Conservation (phyloP, 495 filamentous ascomycete species). For the Massariosphaeria phaeospora region DNA sequence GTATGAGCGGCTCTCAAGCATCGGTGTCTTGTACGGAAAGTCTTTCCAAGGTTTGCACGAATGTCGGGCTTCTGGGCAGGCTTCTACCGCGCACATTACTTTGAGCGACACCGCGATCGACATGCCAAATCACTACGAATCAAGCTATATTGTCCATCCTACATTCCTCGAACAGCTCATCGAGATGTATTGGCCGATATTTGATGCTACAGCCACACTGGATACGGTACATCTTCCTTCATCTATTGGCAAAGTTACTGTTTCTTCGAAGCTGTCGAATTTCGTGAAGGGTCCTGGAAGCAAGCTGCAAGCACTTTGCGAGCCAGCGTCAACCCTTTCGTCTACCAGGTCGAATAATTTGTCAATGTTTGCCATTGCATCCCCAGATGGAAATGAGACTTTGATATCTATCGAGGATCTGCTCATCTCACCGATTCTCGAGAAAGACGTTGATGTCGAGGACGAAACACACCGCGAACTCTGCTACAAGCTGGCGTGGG, state of each 20-base stretch:
- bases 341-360: slow-evolving; percentile 3
- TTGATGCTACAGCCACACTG: not conserved
- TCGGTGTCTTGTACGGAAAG: slow-evolving; percentile 12
- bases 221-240: slow-evolving; percentile 10
- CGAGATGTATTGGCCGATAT: slow-evolving; percentile 21
- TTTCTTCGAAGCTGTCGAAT: slow-evolving; percentile 5
- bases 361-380: slow-evolving; percentile 17
- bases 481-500: slow-evolving; percentile 21
- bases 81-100: slow-evolving; percentile 2
- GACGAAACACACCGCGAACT: slow-evolving; percentile 1
- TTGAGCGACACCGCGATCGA: slow-evolving; percentile 8
- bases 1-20: slow-evolving; percentile 1
- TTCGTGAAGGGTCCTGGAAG: not conserved
- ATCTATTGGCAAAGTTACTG: slow-evolving; percentile 13
- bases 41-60: slow-evolving; percentile 17
- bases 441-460: not conserved
- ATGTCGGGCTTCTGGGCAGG: slow-evolving; percentile 3
- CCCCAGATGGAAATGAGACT: not conserved
- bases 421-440: slow-evolving; percentile 6
- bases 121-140: slow-evolving; percentile 20
- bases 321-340: not conserved
- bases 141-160: slow-evolving; percentile 19
- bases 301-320: slow-evolving; percentile 1
- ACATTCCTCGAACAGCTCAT: slow-evolving; percentile 20
- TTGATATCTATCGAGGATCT: slow-evolving; percentile 19